These are phyloP conservation scores for Austroboletus rostrupii DNA, from an alignment of 1,284 basidiomycete genomes.

Conservation along the genomic window DNA sequence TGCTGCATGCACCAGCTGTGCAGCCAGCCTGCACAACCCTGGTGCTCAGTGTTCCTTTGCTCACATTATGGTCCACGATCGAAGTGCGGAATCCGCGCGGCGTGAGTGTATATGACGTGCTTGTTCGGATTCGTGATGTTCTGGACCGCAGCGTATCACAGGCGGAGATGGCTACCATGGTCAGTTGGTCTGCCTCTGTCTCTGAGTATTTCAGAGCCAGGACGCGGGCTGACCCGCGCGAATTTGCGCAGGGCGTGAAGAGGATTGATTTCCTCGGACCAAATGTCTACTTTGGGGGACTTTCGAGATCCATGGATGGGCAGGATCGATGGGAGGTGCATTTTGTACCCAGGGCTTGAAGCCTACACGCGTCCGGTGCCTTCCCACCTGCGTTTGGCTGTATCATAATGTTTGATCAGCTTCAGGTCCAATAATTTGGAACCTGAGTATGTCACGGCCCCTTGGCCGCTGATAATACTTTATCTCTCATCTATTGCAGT, in stretches of 20 bases:
- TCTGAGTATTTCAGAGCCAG: constrained; percentile 29
- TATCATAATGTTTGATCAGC: constrained; percentile 10
- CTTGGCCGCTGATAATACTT: constrained; percentile 1
- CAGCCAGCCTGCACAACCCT: constrained; percentile 18
- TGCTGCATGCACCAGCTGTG: constrained; percentile 23
- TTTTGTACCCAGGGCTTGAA: constrained; percentile 10
- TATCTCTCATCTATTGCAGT: constrained; percentile 7
- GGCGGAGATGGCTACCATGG: constrained; percentile 26
- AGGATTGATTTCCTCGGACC: constrained; percentile 32
- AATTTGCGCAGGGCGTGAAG: constrained; percentile 33
- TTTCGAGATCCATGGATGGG: constrained; percentile 22
- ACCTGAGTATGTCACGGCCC: constrained; percentile 7
- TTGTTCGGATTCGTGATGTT: constrained; percentile 24
- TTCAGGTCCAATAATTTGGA: constrained; percentile 15
- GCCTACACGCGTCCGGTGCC: not conserved
- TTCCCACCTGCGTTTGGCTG: not conserved
- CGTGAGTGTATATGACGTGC: constrained; percentile 28
- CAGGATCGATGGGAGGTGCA: constrained; percentile 24
- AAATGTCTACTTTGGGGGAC: constrained; percentile 27
- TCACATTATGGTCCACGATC: constrained; percentile 28
- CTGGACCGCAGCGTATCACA: constrained; percentile 25
- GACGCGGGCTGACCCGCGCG: constrained; percentile 29
- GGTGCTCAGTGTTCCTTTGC: constrained; percentile 17
- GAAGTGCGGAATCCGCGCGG: constrained; percentile 29
- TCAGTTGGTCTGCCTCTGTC: constrained; percentile 16